A percentile compares a stretch with the other conserved stretches of the same genome.
Evolutionary conservation across 139 green algal species (phyloP).

Genomic region (Picochlorum costavermella): DNA sequence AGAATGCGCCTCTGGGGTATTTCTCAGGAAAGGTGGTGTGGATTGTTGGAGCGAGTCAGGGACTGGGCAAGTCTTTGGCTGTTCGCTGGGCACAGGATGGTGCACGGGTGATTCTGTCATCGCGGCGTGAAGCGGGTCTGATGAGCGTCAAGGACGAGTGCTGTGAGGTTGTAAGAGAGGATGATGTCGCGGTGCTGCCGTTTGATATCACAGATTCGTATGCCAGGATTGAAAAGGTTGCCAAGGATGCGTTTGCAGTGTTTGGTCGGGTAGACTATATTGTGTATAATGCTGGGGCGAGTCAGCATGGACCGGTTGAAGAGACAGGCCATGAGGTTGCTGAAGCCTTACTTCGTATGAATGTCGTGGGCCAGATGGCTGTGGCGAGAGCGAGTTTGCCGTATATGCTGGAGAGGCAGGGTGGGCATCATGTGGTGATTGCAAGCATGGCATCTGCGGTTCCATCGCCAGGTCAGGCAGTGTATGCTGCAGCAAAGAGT

Average conservation of each 20-base stretch:
- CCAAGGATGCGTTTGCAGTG: constrained; percentile 19
- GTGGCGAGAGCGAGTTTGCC: constrained; percentile 63
- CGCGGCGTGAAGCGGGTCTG: constrained; percentile 44
- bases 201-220: constrained; percentile 59
- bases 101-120: constrained; percentile 60
- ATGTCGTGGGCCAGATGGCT: constrained; percentile 60
- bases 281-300: constrained; percentile 62
- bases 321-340: constrained; percentile 50
- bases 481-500: constrained; percentile 65
- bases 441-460: constrained; percentile 66
- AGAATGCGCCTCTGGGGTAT: constrained; percentile 12
- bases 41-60: constrained; percentile 71
- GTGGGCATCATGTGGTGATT: constrained; percentile 60
- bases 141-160: constrained; percentile 39
- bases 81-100: constrained; percentile 46
- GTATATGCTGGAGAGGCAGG: constrained; percentile 36
- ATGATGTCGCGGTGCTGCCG: constrained; percentile 48
- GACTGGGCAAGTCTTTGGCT: constrained; percentile 55
- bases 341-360: constrained; percentile 56
- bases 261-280: constrained; percentile 64
- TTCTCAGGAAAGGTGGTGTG: constrained; percentile 69
- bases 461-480: constrained; percentile 52
- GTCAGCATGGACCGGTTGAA: constrained; percentile 51
- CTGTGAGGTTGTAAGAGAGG: not conserved
- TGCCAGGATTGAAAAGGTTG: constrained; percentile 17